Evolutionary conservation across 352 stramenopile species (phyloP).

Genomic region (Elongisporangium undulatum): DNA sequence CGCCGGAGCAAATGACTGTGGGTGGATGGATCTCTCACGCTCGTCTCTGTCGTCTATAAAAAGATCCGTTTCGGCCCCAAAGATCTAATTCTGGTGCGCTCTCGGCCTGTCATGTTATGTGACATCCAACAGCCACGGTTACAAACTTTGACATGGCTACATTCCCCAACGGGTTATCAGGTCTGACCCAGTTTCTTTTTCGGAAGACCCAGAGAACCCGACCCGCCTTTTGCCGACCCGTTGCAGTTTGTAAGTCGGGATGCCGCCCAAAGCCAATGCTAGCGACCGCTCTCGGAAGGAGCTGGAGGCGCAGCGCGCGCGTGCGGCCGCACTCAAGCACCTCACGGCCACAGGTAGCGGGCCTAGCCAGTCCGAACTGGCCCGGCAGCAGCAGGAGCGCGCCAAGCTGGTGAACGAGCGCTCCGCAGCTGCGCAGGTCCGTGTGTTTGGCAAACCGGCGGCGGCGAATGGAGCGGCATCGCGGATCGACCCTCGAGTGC

Average conservation of each 20-base stretch:
- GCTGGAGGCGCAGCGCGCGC: constrained; percentile 51
- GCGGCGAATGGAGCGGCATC: constrained; percentile 9
- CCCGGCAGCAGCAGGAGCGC: constrained; percentile 50
- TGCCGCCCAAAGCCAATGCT: constrained; percentile 24
- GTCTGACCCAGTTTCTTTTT: not conserved
- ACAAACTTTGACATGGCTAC: not conserved
- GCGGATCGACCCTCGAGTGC: constrained; percentile 34
- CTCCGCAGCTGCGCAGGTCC: constrained; percentile 32
- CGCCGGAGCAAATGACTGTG: not conserved
- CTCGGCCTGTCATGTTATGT: not conserved
- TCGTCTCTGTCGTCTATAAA: not conserved
- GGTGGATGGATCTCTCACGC: not conserved
- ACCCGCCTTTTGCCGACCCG: not conserved
- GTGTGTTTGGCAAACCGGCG: constrained; percentile 11
- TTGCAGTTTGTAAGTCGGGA: constrained; percentile 1
- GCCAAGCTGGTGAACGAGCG: constrained; percentile 46
- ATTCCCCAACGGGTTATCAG: not conserved
- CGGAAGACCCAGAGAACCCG: not conserved
- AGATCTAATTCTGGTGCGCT: not conserved
- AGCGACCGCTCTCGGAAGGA: constrained; percentile 53
- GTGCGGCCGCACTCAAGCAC: constrained; percentile 57
- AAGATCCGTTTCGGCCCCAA: not conserved
- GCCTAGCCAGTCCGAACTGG: constrained; percentile 59
- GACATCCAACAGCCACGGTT: not conserved
- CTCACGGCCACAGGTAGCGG: constrained; percentile 58